Evolutionary conservation across 2,329 filamentous ascomycete genomes (phyloP).

Genomic region (Aschersonia sp.): DNA sequence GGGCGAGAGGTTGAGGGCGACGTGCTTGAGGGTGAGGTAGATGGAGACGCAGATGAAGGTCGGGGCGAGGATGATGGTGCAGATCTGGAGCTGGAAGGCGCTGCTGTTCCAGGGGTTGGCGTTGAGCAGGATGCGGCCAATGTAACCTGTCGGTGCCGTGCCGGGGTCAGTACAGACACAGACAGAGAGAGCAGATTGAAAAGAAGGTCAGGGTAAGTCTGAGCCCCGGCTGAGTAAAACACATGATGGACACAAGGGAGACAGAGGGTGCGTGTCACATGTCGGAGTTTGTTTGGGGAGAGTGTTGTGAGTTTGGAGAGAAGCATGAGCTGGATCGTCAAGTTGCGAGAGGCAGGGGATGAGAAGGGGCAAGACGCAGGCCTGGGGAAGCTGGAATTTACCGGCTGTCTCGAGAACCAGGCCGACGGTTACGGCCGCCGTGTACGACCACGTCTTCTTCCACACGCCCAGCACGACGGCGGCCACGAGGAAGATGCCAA

Average conservation of each 20-base stretch:
- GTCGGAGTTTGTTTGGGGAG: too few species aligned
- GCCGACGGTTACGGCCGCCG: slow-evolving; percentile 31
- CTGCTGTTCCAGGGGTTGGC: slow-evolving; percentile 37
- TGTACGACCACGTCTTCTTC: slow-evolving; percentile 42
- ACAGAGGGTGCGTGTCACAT: too few species aligned
- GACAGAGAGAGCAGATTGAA: too few species aligned
- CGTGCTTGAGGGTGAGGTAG: slow-evolving; percentile 50
- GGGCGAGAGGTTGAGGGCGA: slow-evolving; percentile 33
- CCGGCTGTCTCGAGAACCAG: slow-evolving; percentile 36
- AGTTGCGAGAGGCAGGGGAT: background rate
- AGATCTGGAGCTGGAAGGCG: slow-evolving; percentile 45
- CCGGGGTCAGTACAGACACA: background rate
- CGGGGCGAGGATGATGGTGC: slow-evolving; percentile 42
- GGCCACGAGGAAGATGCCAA: slow-evolving; percentile 27
- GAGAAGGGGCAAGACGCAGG: too few species aligned
- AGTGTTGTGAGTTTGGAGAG: too few species aligned
- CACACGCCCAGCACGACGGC: slow-evolving; percentile 28
- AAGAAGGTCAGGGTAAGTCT: background rate
- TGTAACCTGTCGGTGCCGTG: slow-evolving; percentile 31
- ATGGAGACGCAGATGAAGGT: slow-evolving; percentile 47
- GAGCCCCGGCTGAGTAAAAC: too few species aligned
- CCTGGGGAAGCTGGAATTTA: slow-evolving; percentile 8
- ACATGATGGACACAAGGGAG: too few species aligned
- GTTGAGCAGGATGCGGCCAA: slow-evolving; percentile 34
- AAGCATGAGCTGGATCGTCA: background rate